A percentile compares a stretch with the other conserved stretches of the same genome.
These are phyloP conservation scores for Toxicodendron radicans DNA, from an alignment of 345 rosid species.

Conservation along the genomic window DNA sequence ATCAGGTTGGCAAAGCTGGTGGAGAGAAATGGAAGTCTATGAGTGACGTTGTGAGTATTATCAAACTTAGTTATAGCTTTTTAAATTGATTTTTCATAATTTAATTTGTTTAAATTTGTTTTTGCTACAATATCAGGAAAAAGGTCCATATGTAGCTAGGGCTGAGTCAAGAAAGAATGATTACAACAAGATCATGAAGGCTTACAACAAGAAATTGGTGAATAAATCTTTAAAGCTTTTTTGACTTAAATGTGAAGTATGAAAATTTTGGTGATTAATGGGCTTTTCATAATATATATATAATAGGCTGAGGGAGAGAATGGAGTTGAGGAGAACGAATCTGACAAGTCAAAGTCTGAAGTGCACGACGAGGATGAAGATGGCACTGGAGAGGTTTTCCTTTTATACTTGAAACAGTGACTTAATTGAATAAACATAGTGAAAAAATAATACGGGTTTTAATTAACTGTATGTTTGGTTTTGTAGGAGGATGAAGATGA, in stretches of 20 bases:
- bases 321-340: conserved; percentile 58
- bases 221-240: neutral
- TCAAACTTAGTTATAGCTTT: neutral
- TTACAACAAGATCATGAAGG: conserved; percentile 56
- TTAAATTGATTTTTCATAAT: neutral
- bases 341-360: conserved; percentile 84
- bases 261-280: neutral
- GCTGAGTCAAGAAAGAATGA: conserved; percentile 69
- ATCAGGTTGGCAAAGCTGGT: conserved; percentile 82
- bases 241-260: neutral
- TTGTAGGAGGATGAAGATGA: conserved; percentile 66
- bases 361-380: conserved; percentile 61
- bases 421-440: too few species aligned
- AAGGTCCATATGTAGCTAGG: conserved; percentile 53
- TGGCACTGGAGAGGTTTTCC: conserved; percentile 55
- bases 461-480: neutral
- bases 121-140: conserved; percentile 43
- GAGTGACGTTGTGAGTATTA: conserved; percentile 56
- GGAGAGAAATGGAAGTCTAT: conserved; percentile 77
- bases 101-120: neutral
- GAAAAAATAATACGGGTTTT: neutral
- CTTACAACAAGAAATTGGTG: conserved; percentile 69
- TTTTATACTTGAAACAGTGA: neutral
- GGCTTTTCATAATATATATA: neutral
- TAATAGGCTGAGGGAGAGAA: conserved; percentile 52